These are phyloP conservation scores for Candida gigantensis DNA, from an alignment of 1,139 yeast species.

Conservation along the genomic window DNA sequence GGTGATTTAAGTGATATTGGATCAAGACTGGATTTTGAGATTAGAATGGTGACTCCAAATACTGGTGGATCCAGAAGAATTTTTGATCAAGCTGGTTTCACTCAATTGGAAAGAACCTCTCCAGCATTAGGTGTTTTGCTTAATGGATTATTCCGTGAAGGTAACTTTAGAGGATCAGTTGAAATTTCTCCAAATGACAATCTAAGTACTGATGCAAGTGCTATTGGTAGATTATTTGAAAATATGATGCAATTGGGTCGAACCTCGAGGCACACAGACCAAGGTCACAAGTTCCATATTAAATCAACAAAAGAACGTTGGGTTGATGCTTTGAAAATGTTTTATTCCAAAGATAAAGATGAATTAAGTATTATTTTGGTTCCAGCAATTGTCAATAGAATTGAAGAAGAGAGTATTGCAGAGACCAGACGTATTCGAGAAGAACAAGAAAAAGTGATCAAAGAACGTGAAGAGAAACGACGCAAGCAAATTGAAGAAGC, in stretches of 20 bases:
- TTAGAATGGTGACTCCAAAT: conserved; percentile 14
- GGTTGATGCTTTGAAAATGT: conserved; percentile 58
- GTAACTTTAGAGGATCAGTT: conserved; percentile 18
- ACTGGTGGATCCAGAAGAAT: conserved; percentile 11
- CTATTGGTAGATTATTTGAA: conserved; percentile 31
- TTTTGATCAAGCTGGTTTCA: conserved; percentile 14
- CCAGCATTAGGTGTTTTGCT: conserved; percentile 18
- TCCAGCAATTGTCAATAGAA: conserved; percentile 51
- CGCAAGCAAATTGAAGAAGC: conserved; percentile 34
- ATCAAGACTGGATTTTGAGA: conserved; percentile 24
- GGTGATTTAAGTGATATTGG: conserved; percentile 26
- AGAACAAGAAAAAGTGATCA: conserved; percentile 28
- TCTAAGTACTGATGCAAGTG: conserved; percentile 9
- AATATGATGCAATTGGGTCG: conserved; percentile 23
- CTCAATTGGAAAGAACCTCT: conserved; percentile 15
- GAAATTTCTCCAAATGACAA: conserved; percentile 21
- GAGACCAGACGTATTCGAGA: conserved; percentile 29
- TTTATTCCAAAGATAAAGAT: conserved; percentile 45
- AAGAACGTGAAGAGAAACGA: conserved; percentile 32
- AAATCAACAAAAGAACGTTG: conserved; percentile 70
- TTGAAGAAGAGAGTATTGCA: conserved; percentile 51
- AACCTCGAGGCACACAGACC: conserved; percentile 11
- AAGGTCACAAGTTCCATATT: conserved; percentile 34
- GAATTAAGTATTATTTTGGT: conserved; percentile 45
- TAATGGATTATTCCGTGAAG: conserved; percentile 18